Base-by-base conservation (phyloP, 2,329 filamentous ascomycete genomes). In the Pestalotiopsis sp. region DNA sequence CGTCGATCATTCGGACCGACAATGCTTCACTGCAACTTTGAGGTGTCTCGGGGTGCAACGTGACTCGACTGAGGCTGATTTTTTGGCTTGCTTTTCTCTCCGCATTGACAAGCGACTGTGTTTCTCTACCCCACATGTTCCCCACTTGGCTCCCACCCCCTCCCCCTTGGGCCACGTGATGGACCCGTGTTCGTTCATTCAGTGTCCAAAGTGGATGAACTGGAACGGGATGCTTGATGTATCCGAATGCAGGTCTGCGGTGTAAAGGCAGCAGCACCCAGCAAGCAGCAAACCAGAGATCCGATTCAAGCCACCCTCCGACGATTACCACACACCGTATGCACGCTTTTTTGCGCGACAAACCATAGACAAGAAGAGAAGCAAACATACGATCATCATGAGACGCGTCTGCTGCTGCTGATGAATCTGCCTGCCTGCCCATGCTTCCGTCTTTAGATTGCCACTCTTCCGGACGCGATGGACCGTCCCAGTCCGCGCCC, bases 351-450 rank as follows among this genome's bases (percentile, higher is more conserved):
- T 6, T 9, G 45, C 45, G n/a, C 45, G 45, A 52, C 45, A 52
- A 49, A 14, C 45, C 45, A 52, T 52, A 52, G 45, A 52, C 14
- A 49, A 14, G n/a, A 52, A 52, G 20, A 20, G 17, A 52, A 52
- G 17, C n/a, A 39, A 62, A 62, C 59, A 20, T 62, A 36, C 59
- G 59, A 62, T 36, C n/a, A 62, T 36, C 59, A 39, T 62, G 27
- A 62, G 59, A 62, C 31, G 27, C 59, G 36, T 36, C 20, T 45
- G 62, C 13, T 23, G 57, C 7, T 27, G 57, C 31, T 27, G 23
- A n/a, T 27, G 25, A 17, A 11, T 12, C 57, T 61, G 23, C 57
- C 14, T 59, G 25, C 57, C 25, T 27, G 39, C 41, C 39, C 39
- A 45, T 25, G n/a, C 39, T 49, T 13, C 39, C 20, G 27, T 17